Conservation (phyloP, 2,329 filamentous ascomycete species). For the Fusarium nodosum region DNA sequence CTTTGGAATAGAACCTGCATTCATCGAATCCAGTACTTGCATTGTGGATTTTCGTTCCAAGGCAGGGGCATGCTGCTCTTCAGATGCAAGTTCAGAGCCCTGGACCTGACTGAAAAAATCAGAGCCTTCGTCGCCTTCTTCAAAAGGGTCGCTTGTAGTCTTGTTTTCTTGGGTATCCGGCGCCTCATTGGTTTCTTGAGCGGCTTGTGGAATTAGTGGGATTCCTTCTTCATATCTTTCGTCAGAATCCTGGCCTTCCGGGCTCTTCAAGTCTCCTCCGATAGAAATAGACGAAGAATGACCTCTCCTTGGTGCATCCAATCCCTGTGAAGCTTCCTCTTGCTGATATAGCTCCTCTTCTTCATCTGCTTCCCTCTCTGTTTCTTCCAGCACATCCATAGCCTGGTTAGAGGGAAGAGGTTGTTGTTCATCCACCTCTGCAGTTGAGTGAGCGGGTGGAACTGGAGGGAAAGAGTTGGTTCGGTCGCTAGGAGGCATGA, state of each 20-base stretch:
- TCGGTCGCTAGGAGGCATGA: slow-evolving; percentile 69
- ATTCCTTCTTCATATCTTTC: slow-evolving; percentile 78
- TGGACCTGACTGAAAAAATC: slow-evolving; percentile 73
- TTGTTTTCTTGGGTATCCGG: slow-evolving; percentile 41
- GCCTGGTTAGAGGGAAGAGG: slow-evolving; percentile 65
- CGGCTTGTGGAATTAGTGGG: slow-evolving; percentile 67
- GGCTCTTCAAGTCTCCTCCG: slow-evolving; percentile 59
- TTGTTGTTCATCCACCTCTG: slow-evolving; percentile 52
- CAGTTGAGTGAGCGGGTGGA: slow-evolving; percentile 56
- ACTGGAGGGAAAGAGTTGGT: slow-evolving; percentile 75
- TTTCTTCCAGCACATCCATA: slow-evolving; percentile 66
- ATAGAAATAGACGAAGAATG: slow-evolving; percentile 55
- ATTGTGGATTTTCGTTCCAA: slow-evolving; percentile 79
- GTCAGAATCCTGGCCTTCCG: slow-evolving; percentile 62
- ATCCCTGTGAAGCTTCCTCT: slow-evolving; percentile 28
- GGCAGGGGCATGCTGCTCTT: slow-evolving; percentile 34
- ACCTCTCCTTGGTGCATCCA: slow-evolving; percentile 35
- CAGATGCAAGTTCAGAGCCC: slow-evolving; percentile 44
- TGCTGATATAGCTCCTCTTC: slow-evolving; percentile 56
- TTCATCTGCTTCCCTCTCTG: slow-evolving; percentile 63
- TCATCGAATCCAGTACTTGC: slow-evolving; percentile 71
- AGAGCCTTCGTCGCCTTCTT: slow-evolving; percentile 65
- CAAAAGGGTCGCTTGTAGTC: slow-evolving; percentile 54
- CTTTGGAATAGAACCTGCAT: slow-evolving; percentile 52
- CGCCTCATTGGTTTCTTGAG: slow-evolving; percentile 13